phyloP scores from a whole-genome alignment of 139 green algal genomes.

The Haematococcus sp. region DNA sequence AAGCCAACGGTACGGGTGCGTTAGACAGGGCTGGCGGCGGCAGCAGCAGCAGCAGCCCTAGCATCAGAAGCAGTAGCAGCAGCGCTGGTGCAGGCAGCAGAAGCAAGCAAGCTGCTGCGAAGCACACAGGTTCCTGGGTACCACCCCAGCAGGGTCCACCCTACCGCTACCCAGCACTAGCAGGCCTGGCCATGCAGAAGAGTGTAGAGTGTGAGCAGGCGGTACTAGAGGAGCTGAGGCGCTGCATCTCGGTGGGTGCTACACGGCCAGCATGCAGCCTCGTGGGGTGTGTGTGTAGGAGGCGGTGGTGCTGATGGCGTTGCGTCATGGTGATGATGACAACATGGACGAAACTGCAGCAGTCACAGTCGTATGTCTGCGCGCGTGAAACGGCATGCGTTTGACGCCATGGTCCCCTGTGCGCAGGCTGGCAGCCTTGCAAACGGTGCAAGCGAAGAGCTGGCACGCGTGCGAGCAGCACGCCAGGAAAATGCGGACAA shows the following conservation, averaged over 20 bases:
- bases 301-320: neutral
- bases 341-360: neutral
- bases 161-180: slow-evolving; percentile 34
- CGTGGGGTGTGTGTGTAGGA: slow-evolving; percentile 7
- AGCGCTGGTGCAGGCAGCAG: neutral
- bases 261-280: no score
- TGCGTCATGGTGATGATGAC: neutral
- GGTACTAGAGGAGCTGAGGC: slow-evolving; percentile 34
- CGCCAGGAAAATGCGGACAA: slow-evolving; percentile 42
- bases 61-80: neutral
- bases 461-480: slow-evolving; percentile 40
- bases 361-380: no score
- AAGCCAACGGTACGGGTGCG: neutral
- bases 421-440: no score
- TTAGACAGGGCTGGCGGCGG: neutral
- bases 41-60: slow-evolving; percentile 13
- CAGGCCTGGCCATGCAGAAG: slow-evolving; percentile 39
- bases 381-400: no score
- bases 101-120: neutral
- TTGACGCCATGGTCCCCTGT: no score
- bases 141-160: no score
- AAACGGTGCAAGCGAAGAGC: slow-evolving; percentile 10
- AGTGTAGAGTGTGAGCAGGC: slow-evolving; percentile 28
- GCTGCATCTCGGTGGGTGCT: slow-evolving; percentile 47
- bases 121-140: no score